Base-by-base conservation (phyloP, 305 asterid species). In the Fraxinus angustifolia region DNA sequence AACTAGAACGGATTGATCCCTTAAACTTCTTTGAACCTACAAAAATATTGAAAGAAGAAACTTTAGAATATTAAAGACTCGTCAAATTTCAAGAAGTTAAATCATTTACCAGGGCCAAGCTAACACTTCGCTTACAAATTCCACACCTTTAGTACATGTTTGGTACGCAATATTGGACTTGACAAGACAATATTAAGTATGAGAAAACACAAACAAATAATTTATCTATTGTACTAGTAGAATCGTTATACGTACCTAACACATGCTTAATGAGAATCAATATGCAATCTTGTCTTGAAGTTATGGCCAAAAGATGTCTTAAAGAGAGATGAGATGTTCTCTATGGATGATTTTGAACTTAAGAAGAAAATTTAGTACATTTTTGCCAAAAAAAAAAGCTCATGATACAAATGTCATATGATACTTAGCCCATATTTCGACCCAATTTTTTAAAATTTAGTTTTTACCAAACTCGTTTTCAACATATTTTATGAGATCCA, bases 21-120 rank as follows among this genome's bases (percentile, higher is more conserved):
- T 97, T 40, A 89, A 81, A 65, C 99, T 92, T 91, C 97, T 87
- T 84, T 95, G 99, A 19, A 95, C 99, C 98, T 94, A 87, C 50
- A 23, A 40, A 70, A 4, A 72, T 14, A 23, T 67, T 26, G 23
- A 80, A 35, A 5, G 35, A 77, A 40, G 19, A 75, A 48, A 48
- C 58, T 10, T 58, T 16, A 78, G 60, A 72, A 67, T 67, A 31
- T 78, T 48, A 8, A 6, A 67, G 58, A 48, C 19, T 48, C 3
- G 19, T 10, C 53, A 42, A 42, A 42, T 14, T 42, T 48, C 58
- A 48, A 48, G 38, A 26, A 65, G 10, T 58, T 2, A 8, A 6
- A 58, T 1, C 70, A 21, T 60, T 7, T 60, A 11, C 21, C 10
- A 8, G 3, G 28, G 70, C 14, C 31, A 19, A 19, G 70, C 70